These are phyloP conservation scores for Ramularia collo-cygni DNA, from an alignment of 2,329 filamentous ascomycete species.

Conservation along the genomic window DNA sequence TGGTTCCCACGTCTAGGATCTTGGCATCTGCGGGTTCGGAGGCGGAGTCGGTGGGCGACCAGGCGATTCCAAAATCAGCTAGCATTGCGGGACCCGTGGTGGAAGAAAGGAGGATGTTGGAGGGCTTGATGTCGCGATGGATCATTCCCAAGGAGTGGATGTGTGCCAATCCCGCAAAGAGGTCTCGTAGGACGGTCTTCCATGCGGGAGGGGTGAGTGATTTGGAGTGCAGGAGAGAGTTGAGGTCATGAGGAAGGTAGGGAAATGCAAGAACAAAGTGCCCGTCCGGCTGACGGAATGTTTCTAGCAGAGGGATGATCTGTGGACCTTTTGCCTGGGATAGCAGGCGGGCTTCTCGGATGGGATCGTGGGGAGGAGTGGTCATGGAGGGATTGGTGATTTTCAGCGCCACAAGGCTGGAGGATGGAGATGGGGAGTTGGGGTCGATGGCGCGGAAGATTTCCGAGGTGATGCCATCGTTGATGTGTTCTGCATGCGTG, in stretches of 20 bases:
- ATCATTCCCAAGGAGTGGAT: constrained; percentile 73
- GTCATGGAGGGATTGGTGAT: constrained; percentile 69
- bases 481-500: constrained; percentile 49
- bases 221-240: constrained; percentile 51
- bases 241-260: constrained; percentile 68
- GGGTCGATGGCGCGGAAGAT: constrained; percentile 62
- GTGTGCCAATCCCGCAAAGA: constrained; percentile 64
- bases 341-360: constrained; percentile 73
- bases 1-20: constrained; percentile 89
- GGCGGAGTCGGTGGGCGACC: constrained; percentile 54
- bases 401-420: constrained; percentile 63
- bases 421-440: constrained; percentile 11
- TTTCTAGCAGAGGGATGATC: constrained; percentile 63
- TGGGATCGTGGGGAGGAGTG: constrained; percentile 74
- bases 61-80: constrained; percentile 88
- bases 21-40: constrained; percentile 63
- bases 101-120: constrained; percentile 54
- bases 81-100: constrained; percentile 65
- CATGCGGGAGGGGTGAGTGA: constrained; percentile 29
- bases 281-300: constrained; percentile 62
- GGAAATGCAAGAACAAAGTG: constrained; percentile 78
- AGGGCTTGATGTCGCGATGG: constrained; percentile 90
- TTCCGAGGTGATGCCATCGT: constrained; percentile 69
- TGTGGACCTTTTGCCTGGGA: constrained; percentile 48
- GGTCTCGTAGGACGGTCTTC: constrained; percentile 52